Evolutionary conservation across 192 early-diverging fungal species (phyloP), one percentile per base, ranked within the genome.

Genomic region (Coemansia sp.): DNA sequence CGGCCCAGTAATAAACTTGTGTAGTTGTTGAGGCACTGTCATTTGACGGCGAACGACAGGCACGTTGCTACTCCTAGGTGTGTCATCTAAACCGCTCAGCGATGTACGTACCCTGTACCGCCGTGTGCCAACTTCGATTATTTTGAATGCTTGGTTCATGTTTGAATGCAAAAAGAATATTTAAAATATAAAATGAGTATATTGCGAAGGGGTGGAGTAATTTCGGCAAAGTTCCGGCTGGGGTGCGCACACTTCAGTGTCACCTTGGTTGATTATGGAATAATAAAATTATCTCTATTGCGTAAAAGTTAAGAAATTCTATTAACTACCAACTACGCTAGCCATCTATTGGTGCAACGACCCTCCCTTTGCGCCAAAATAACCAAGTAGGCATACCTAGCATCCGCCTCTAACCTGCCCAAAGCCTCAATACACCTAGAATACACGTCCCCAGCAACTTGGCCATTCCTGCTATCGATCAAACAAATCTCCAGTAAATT

Each of bases 1-100:
- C 4, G 60, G 21, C 1, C 72, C 77, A 17, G 74, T 23, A 26
- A 74, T 21, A 16, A 55, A 65, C 60, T 60, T 70, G 62, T 79
- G 77, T 23, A 77, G 66, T 10, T 61, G 62, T 2, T 70, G 69
- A 4, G 75, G 52, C 6, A 77, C 39, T 3, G 39, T 11, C 6
- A 70, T 52, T 14, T 58, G 14, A 0, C 49, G 52, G 16, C 66
- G 66, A 43, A 39, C 17, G 46, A 39, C 19, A 14, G 30, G 19
- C 16, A 1, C 33, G 23, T 8, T 21, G n/a, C 1, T 5, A 26
- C 17, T 30, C 33, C 14, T 53, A 3, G 4, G 5, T 14, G 23
- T 14, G 21, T 44, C 44, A 1, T 61, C 42, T 19, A 26, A 2
- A n/a, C 68, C 60, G 3, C 21, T 33, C 10, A 76, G 50, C 3